Evolutionary conservation across 2,329 filamentous ascomycete species (phyloP), one percentile per base, ranked within the genome.

Genomic region (Xylariales sp.): DNA sequence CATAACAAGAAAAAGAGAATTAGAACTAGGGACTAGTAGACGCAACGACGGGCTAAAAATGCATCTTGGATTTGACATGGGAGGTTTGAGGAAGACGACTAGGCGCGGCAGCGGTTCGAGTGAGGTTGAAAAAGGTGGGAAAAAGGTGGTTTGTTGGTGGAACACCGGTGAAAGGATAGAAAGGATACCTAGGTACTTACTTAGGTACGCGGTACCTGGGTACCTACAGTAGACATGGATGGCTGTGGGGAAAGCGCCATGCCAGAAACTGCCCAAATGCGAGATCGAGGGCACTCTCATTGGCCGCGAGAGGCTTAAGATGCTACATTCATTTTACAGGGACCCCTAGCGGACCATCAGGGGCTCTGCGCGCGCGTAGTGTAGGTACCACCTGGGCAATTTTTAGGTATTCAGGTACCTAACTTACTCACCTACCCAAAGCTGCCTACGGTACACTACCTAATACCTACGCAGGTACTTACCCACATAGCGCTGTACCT

Each of bases 61-160:
- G 66, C 60, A 67, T 68, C 55, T 62, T 41, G 46, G 52, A 48
- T 46, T 46, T 65, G 61, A 62, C 61, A 58, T 70, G 62, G 62
- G 52, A 57, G n/a, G 70, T 73, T 71, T 73, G 68, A 69, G 62
- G 61, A 53, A 43, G 64, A 64, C 56, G 56, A 62, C 68, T 63
- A 70, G 72, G 69, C 65, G 66, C 62, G 67, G 70, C 70, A 70
- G 69, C 69, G 36, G 64, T 70, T 70, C 49, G 58, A 62, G 67
- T 30, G 62, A 64, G 39, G 63, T 62, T 43, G 48, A 58, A 50
- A 28, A 50, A 32, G 28, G 52, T 23, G 23, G 23, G 23, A 23
- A 23, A 23, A 23, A 23, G 23, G 23, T 23, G 23, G 23, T 23
- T 23, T 23, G 23, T 45, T 32, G 5, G n/a, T 48, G 61, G 56